Evolutionary conservation across 2,329 filamentous ascomycete genomes (phyloP).

Genomic region (Hirsutella thompsonii): DNA sequence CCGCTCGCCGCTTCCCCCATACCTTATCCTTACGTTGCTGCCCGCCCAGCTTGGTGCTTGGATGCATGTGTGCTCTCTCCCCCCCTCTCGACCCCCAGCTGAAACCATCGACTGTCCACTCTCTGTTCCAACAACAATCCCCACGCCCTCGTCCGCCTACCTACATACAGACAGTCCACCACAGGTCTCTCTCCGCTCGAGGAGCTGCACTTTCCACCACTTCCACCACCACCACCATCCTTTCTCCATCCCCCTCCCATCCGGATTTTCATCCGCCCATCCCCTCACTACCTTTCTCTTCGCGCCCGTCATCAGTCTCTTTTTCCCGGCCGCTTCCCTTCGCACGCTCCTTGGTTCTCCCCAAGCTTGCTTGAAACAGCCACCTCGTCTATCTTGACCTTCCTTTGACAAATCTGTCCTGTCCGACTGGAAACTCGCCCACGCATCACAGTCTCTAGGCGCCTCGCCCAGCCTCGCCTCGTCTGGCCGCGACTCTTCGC

Average conservation of each 20-base stretch:
- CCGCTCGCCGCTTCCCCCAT: too few relatives aligned
- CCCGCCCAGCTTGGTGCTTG: constrained; percentile 1
- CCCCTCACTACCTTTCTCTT: constrained; percentile 24
- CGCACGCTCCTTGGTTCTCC: constrained; percentile 25
- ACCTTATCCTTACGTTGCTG: not conserved
- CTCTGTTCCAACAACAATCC: constrained; percentile 5
- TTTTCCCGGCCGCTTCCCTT: constrained; percentile 18
- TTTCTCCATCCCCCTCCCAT: constrained; percentile 1
- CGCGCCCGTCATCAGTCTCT: constrained; percentile 22
- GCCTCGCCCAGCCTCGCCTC: constrained; percentile 1
- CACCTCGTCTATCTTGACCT: not conserved
- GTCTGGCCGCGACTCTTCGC: constrained; percentile 8
- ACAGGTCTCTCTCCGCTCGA: constrained; percentile 8
- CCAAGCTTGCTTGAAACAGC: constrained; percentile 7
- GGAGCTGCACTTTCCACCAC: constrained; percentile 19
- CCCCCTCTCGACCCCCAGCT: not conserved
- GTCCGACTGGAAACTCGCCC: constrained; percentile 3
- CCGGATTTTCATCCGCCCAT: constrained; percentile 14
- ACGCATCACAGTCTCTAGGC: not conserved
- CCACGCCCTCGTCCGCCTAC: constrained; percentile 11
- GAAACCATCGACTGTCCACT: constrained; percentile 1
- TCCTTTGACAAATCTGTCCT: constrained; percentile 3
- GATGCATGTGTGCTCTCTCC: too few relatives aligned
- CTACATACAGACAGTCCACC: constrained; percentile 8
- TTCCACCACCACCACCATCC: constrained; percentile 4